Evolutionary conservation across 768 basidiomycete genomes (phyloP).

Genomic region (Tricholoma sp.): DNA sequence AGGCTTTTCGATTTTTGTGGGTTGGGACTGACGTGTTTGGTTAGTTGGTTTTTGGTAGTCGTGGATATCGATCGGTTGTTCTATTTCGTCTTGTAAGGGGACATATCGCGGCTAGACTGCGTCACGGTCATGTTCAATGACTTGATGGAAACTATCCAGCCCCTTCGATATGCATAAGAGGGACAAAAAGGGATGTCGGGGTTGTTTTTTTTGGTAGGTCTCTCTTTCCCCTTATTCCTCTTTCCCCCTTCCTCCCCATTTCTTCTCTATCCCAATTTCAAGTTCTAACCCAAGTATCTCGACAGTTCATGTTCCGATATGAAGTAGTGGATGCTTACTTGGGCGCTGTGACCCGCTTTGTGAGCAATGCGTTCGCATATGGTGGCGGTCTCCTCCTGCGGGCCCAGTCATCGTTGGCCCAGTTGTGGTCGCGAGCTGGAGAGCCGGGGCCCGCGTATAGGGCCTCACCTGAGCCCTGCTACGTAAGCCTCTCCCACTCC

Average conservation of each 20-base stretch:
- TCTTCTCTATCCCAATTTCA: not conserved
- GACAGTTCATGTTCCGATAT: slow-evolving; percentile 94
- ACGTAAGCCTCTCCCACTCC: slow-evolving; percentile 40
- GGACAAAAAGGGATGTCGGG: slow-evolving; percentile 96
- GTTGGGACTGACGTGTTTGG: not conserved
- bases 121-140: slow-evolving; percentile 97
- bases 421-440: too few relatives aligned
- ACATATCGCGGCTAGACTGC: slow-evolving; percentile 82
- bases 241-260: too few relatives aligned
- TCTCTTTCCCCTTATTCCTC: too few relatives aligned
- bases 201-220: slow-evolving; percentile 82
- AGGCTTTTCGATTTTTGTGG: too few relatives aligned
- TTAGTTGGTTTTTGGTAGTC: slow-evolving; percentile 47
- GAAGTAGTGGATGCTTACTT: slow-evolving; percentile 96
- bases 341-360: slow-evolving; percentile 93
- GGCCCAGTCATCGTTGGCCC: too few relatives aligned
- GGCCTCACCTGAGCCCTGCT: slow-evolving; percentile 85
- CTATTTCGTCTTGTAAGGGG: slow-evolving; percentile 69
- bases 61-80: slow-evolving; percentile 90
- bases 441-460: slow-evolving; percentile 33
- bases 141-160: slow-evolving; percentile 97
- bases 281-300: too few relatives aligned
- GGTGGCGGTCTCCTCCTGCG: slow-evolving; percentile 82
- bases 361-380: slow-evolving; percentile 98
- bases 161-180: slow-evolving; percentile 96